Base-by-base conservation (phyloP, 2,329 filamentous ascomycete genomes). In the Claviceps arundinis region DNA sequence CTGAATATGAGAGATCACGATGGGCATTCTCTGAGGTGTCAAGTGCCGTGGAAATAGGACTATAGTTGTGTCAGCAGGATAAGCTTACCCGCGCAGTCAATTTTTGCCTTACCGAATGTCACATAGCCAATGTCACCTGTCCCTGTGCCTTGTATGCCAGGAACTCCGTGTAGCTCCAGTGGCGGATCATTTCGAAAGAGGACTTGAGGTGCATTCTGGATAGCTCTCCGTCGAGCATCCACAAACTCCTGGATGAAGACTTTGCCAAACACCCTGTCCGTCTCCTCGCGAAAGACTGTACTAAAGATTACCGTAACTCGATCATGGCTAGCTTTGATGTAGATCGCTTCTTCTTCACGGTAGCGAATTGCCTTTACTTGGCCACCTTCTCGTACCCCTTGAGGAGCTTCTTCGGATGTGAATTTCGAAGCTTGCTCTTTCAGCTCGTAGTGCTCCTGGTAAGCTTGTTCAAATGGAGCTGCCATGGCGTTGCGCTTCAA, bases 211-310 rank as follows among this genome's bases (percentile, higher is more conserved):
- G 94, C 93, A 68, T 98, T 98, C 72, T 98, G 94, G 57, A 98
- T 95, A 19, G 90, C 90, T 72, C 93, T 84, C 67, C 90, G 81
- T 68, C 93, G 79, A 8, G 94, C 93, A 71, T 99, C 93, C 53
- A 97, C 94, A 59, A 99, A 98, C 70, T 99, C 93, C 73, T 96
- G 90, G 60, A 98, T 82, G 66, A 99, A 98, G 14, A 98, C 89
- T 73, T 96, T 97, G 61, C 93, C 93, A 63, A 95, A 98, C 53
- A 99, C 88, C 56, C 91, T 79, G 66, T 98, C 93, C 51, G 94
- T 98, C 73, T 98, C 94, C 66, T 99, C 94, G 53, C 89, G 80
- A 77, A 99, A 99, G 50, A 97, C 81, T 43, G 93, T 98, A 71
- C 89, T 95, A 77, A 98, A 98, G 64, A 98, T 98, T 63, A 98